Evolutionary conservation across 805 yeast species (phyloP).

Genomic region (Schizosaccharomyces lindneri): DNA sequence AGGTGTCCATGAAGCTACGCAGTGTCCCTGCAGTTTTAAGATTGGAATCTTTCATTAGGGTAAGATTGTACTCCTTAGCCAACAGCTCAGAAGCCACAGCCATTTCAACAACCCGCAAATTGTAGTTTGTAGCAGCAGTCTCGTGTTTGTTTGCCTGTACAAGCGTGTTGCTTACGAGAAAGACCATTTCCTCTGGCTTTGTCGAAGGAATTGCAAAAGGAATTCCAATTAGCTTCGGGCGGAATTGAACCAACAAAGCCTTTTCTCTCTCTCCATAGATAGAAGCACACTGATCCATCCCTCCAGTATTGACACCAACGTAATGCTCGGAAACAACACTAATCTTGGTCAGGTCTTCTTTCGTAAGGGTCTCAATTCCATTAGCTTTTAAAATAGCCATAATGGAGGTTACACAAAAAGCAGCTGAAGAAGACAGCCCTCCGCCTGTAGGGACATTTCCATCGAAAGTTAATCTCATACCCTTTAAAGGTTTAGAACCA

Average conservation of each 20-base stretch:
- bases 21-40: background rate
- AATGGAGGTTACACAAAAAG: constrained; percentile 41
- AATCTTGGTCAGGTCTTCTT: constrained; percentile 29
- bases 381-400: constrained; percentile 26
- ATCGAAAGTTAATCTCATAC: constrained; percentile 28
- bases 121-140: constrained; percentile 46
- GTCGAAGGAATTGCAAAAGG: constrained; percentile 21
- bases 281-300: constrained; percentile 56
- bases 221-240: constrained; percentile 30
- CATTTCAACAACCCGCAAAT: constrained; percentile 47
- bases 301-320: constrained; percentile 56
- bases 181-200: constrained; percentile 21
- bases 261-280: constrained; percentile 35
- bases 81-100: constrained; percentile 39
- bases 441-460: constrained; percentile 54
- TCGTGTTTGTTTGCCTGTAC: constrained; percentile 39
- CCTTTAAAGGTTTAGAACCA: constrained; percentile 14
- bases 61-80: background rate
- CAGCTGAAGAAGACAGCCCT: constrained; percentile 49
- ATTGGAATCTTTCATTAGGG: background rate
- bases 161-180: constrained; percentile 39
- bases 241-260: constrained; percentile 34
- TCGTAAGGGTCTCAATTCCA: constrained; percentile 15
- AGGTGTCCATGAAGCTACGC: background rate
- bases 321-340: constrained; percentile 45